These are phyloP conservation scores for Phytophthora ohioensis DNA, from an alignment of 352 stramenopile species.

Conservation along the genomic window DNA sequence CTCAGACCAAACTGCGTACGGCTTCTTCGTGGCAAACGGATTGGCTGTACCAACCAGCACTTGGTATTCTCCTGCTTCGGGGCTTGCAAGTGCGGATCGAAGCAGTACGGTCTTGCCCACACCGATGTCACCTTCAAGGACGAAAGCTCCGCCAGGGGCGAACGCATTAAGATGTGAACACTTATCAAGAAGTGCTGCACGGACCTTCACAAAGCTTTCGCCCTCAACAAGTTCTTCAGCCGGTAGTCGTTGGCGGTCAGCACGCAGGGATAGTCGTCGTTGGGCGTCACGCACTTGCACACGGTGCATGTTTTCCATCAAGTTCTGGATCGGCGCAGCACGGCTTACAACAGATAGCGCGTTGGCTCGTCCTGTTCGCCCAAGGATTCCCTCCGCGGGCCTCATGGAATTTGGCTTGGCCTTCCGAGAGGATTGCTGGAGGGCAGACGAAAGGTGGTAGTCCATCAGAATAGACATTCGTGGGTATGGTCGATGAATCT, in stretches of 20 bases:
- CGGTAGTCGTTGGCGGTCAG: slow-evolving; percentile 55
- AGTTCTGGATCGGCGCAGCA: slow-evolving; percentile 67
- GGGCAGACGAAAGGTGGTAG: slow-evolving; percentile 66
- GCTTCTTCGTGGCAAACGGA: slow-evolving; percentile 76
- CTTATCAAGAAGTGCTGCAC: slow-evolving; percentile 63
- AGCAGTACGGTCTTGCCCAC: slow-evolving; percentile 87
- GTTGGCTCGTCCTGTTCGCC: slow-evolving; percentile 26
- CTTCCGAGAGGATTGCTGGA: slow-evolving; percentile 21
- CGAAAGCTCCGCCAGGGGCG: slow-evolving; percentile 68
- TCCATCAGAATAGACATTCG: slow-evolving; percentile 87
- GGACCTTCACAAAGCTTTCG: slow-evolving; percentile 63
- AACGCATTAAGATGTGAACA: slow-evolving; percentile 77
- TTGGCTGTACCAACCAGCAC: slow-evolving; percentile 79
- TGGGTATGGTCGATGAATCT: slow-evolving; percentile 88
- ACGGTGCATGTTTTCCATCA: slow-evolving; percentile 91
- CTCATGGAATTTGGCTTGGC: slow-evolving; percentile 14
- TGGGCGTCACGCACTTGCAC: slow-evolving; percentile 86
- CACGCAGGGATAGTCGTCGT: slow-evolving; percentile 62
- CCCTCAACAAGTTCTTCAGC: slow-evolving; percentile 68
- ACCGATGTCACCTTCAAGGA: slow-evolving; percentile 87
- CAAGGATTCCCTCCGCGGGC: slow-evolving; percentile 35
- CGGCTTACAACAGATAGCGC: slow-evolving; percentile 40
- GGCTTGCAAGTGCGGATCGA: slow-evolving; percentile 60
- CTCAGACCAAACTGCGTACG: slow-evolving; percentile 85
- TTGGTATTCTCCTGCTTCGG: slow-evolving; percentile 58